phyloP scores from a whole-genome alignment of 1,284 basidiomycete species.

The Crepidotus sp. region DNA sequence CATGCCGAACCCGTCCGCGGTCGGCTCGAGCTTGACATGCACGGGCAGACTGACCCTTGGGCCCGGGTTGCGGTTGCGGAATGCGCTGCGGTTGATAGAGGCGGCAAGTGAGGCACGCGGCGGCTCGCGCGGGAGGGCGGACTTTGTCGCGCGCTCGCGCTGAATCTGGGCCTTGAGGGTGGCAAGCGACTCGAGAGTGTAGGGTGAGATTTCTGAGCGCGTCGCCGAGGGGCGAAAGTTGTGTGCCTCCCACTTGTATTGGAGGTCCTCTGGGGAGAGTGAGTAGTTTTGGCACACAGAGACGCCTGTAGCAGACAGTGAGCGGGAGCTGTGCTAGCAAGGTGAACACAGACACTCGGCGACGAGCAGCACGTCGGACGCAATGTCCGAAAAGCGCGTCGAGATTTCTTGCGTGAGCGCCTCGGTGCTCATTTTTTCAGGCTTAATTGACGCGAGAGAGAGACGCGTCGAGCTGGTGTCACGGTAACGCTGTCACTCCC shows the following conservation, averaged over 20 bases:
- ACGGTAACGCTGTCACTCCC: no score
- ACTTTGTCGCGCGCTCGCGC: slow-evolving; percentile 37
- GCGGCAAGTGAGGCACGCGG: slow-evolving; percentile 20
- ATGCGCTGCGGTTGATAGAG: slow-evolving; percentile 15
- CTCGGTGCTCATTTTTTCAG: slow-evolving; percentile 1
- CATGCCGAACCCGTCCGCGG: slow-evolving; percentile 19
- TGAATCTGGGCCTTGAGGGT: slow-evolving; percentile 48
- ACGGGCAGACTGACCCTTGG: slow-evolving; percentile 17
- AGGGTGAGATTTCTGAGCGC: slow-evolving; percentile 31
- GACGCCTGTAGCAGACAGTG: slow-evolving; percentile 35
- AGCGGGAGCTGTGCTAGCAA: slow-evolving; percentile 1
- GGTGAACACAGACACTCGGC: slow-evolving; percentile 37
- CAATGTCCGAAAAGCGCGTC: slow-evolving; percentile 18
- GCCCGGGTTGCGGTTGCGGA: slow-evolving; percentile 27
- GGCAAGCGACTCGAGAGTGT: slow-evolving; percentile 43
- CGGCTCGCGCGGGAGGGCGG: slow-evolving; percentile 32
- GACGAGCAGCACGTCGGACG: slow-evolving; percentile 33
- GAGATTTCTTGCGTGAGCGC: slow-evolving; percentile 4
- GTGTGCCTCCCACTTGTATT: slow-evolving; percentile 64
- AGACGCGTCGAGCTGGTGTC: not conserved
- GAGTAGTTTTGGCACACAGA: slow-evolving; percentile 60
- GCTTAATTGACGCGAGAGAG: not conserved
- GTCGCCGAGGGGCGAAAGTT: slow-evolving; percentile 32
- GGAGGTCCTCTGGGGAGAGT: slow-evolving; percentile 46
- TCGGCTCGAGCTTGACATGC: slow-evolving; percentile 30